phyloP scores from a whole-genome alignment of 108 stramenopile genomes.

The Schizochytrium sp. region DNA sequence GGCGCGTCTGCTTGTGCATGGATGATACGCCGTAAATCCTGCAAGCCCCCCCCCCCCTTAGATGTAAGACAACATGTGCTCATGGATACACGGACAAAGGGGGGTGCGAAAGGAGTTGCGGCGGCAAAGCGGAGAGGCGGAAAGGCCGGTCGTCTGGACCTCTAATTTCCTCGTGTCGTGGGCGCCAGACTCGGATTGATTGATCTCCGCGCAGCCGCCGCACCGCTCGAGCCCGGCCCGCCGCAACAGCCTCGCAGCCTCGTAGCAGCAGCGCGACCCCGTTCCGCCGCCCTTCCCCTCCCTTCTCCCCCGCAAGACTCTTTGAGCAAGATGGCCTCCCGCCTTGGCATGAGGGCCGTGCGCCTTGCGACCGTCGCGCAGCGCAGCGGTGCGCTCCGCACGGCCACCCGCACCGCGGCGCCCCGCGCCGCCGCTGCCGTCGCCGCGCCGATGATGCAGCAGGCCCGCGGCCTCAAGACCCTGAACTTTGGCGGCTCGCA shows the following conservation, averaged over 20 bases:
- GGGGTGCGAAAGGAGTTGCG: no score
- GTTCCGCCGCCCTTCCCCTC: not conserved
- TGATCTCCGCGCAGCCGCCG: no score
- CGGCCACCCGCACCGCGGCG: not conserved
- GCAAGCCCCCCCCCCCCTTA: no score
- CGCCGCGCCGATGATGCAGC: not conserved
- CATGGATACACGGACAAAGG: no score
- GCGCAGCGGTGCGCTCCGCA: not conserved
- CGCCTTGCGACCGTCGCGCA: not conserved
- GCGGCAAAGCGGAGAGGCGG: no score
- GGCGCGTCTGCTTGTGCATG: no score
- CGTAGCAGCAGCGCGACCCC: not conserved
- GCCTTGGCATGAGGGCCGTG: not conserved
- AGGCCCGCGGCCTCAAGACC: conserved; percentile 8
- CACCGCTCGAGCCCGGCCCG: no score
- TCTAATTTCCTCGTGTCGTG: no score
- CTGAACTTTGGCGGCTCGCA: conserved; percentile 7
- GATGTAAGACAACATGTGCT: no score
- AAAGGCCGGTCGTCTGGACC: no score
- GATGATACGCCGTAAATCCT: no score
- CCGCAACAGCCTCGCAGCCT: not conserved
- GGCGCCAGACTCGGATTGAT: no score
- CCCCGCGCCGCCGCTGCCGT: not conserved
- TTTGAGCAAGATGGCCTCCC: not conserved
- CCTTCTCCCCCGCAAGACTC: not conserved